Evolutionary conservation across 352 stramenopile species (phyloP).

Genomic region (Globisporangium splendens): DNA sequence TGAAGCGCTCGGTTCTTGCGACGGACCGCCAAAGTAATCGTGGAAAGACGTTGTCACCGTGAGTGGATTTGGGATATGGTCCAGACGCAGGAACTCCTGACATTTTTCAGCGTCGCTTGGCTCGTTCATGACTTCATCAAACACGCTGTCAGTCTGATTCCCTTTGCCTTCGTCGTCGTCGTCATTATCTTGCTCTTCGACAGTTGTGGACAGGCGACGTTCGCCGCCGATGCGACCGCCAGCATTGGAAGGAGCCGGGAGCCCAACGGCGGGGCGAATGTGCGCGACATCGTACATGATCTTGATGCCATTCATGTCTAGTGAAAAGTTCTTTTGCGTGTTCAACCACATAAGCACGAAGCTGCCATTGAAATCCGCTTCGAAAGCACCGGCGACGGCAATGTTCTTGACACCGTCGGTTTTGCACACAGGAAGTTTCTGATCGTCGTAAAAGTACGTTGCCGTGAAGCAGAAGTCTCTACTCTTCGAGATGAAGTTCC

Average conservation of each 20-base stretch:
- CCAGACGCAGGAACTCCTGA: slow-evolving; percentile 40
- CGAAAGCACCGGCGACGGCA: slow-evolving; percentile 41
- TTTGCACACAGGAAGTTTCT: slow-evolving; percentile 40
- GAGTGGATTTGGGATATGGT: slow-evolving; percentile 68
- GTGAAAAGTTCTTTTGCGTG: slow-evolving; percentile 57
- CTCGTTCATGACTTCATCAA: background rate
- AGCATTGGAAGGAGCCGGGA: slow-evolving; percentile 8
- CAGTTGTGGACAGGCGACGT: background rate
- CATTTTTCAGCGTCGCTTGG: slow-evolving; percentile 52
- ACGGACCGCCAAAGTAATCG: slow-evolving; percentile 52
- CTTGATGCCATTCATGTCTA: slow-evolving; percentile 61
- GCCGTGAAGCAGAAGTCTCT: slow-evolving; percentile 61
- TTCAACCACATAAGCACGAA: slow-evolving; percentile 79
- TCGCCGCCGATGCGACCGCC: background rate
- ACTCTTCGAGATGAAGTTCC: slow-evolving; percentile 56
- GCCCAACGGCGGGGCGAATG: slow-evolving; percentile 23
- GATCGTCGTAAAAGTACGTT: slow-evolving; percentile 58
- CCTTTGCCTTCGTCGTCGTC: slow-evolving; percentile 10
- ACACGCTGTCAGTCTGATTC: background rate
- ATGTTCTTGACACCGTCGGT: slow-evolving; percentile 69
- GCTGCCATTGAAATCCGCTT: slow-evolving; percentile 53
- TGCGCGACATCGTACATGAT: slow-evolving; percentile 58
- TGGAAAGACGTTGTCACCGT: slow-evolving; percentile 64
- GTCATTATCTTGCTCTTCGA: slow-evolving; percentile 4
- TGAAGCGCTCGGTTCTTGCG: background rate